Base-by-base conservation (phyloP, 345 rosid genomes). In the Orychophragmus violaceus region DNA sequence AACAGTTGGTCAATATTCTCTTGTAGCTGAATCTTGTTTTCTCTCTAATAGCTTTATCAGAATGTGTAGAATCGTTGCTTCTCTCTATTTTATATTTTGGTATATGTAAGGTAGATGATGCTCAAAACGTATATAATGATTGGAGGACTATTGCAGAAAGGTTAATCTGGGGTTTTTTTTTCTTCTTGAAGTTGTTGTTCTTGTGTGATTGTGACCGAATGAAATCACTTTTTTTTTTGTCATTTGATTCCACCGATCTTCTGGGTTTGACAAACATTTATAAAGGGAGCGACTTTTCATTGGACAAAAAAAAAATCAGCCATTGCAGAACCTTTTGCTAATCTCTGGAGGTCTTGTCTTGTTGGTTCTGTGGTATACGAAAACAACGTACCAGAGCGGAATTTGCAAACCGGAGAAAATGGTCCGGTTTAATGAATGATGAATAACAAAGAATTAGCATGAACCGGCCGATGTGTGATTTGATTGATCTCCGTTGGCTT, bases 171-270 rank as follows among this genome's bases (percentile, higher is more conserved):
- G n/a, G n/a, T n/a, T n/a, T n/a, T n/a, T n/a, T n/a, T 12, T 32
- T 44, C 6, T 8, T 0, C 24, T 62, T 18, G 13, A 63, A 8
- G 36, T 10, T 30, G 10, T 54, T 52, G 12, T 68, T 46, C 45
- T 62, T 59, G 62, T 19, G 27, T 37, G 36, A 44, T 68, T 65
- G 50, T 16, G 23, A 42, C 50, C 23, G 10, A 44, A 62, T 32
- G 30, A 30, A 61, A 61, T 5, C 22, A 8, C n/a, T 37, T 29
- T 11, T 35, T 11, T 33, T 32, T n/a, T 49, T n/a, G n/a, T 41
- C 51, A 3, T 39, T 27, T 5, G 19, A 2, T 60, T 50, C 8
- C 51, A 59, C 30, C 51, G 4, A 58, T 21, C 17, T 17, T 42
- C 8, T 41, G 52, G 41, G 2, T 2, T 54, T 24, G 22, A 16